Evolutionary conservation across 352 stramenopile species (phyloP).

Genomic region (Globisporangium recalcitrans): DNA sequence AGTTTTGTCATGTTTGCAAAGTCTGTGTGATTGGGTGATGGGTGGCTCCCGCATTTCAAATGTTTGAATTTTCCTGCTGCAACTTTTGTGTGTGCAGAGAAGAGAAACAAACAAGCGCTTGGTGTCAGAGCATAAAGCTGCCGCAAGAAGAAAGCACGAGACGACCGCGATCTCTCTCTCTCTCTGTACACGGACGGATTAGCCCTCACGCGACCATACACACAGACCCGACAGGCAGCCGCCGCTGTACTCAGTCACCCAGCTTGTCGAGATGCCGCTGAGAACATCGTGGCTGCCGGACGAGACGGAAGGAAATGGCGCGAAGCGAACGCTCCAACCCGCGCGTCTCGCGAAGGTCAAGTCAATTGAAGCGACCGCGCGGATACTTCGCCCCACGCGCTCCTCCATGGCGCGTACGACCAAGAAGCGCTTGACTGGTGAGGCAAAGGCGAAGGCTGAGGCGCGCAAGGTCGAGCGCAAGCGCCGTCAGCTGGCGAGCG

Average conservation of each 20-base stretch:
- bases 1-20: too few relatives aligned
- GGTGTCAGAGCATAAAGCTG: not conserved
- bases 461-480: slow-evolving; percentile 29
- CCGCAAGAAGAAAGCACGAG: slow-evolving; percentile 2
- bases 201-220: not conserved
- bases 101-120: not conserved
- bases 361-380: slow-evolving; percentile 51
- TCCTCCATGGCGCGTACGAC: slow-evolving; percentile 44
- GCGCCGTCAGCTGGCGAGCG: slow-evolving; percentile 25
- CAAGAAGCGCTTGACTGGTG: slow-evolving; percentile 37
- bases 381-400: slow-evolving; percentile 53
- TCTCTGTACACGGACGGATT: not conserved
- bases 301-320: not conserved
- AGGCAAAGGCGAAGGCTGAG: slow-evolving; percentile 37
- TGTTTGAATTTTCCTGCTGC: not conserved
- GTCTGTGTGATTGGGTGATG: not conserved
- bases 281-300: slow-evolving; percentile 11
- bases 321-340: slow-evolving; percentile 30
- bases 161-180: not conserved
- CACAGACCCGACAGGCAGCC: not conserved
- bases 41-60: not conserved
- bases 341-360: slow-evolving; percentile 43
- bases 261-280: slow-evolving; percentile 2
- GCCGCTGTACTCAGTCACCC: not conserved
- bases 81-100: not conserved